Evolutionary conservation across 176 grass and related monocot species (phyloP).

Genomic region (Oryza longistaminata): DNA sequence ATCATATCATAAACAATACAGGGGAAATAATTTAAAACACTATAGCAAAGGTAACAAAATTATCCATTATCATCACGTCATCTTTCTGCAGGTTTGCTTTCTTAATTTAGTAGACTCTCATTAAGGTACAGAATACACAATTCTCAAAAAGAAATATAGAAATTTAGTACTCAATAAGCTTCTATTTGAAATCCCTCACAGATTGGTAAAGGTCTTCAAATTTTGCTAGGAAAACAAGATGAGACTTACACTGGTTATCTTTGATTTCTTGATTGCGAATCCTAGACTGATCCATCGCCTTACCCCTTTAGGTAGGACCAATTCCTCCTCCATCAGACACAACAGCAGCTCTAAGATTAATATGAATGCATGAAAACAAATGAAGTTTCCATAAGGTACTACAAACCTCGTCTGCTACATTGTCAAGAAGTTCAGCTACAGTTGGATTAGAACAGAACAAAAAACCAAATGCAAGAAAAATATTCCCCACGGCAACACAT

Average conservation of each 20-base stretch:
- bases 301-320: constrained; percentile 70
- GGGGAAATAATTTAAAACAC: neutral
- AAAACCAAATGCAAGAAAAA: constrained; percentile 17
- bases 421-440: constrained; percentile 90
- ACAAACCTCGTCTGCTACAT: constrained; percentile 93
- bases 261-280: constrained; percentile 92
- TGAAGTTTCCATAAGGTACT: neutral
- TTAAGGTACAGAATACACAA: neutral
- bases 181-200: neutral
- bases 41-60: neutral
- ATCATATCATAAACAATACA: constrained; percentile 8
- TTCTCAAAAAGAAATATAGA: neutral
- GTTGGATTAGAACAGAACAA: constrained; percentile 56
- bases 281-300: constrained; percentile 89
- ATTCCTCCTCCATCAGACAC: constrained; percentile 93
- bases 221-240: constrained; percentile 8
- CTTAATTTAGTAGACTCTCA: constrained; percentile 10
- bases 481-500: neutral
- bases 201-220: constrained; percentile 14
- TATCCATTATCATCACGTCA: neutral
- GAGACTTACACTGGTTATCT: constrained; percentile 76
- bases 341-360: constrained; percentile 7
- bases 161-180: neutral
- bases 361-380: neutral
- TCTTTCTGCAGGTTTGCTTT: neutral